Conservation (phyloP, 768 basidiomycete genomes). For the Suillus americanus region DNA sequence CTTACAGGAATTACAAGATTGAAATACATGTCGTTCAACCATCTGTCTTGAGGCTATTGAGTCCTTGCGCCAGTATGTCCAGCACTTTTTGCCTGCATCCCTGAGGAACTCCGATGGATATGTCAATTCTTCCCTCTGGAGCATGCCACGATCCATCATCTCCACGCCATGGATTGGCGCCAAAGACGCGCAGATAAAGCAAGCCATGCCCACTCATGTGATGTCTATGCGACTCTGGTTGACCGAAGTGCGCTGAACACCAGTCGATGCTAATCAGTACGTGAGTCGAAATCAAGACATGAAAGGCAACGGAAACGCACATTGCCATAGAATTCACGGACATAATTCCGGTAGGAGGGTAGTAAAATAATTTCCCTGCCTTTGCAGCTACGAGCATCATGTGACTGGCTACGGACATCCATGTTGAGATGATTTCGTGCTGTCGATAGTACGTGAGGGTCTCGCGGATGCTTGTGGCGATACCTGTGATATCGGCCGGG, state of each 20-base stretch:
- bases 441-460: conserved; percentile 15
- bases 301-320: conserved; percentile 12
- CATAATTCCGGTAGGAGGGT: conserved; percentile 9
- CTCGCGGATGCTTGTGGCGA: conserved; percentile 19
- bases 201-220: conserved; percentile 15
- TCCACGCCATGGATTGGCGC: conserved; percentile 22
- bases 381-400: conserved; percentile 21
- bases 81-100: conserved; percentile 19
- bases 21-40: background rate
- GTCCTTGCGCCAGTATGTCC: conserved; percentile 15
- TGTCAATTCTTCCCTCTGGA: conserved; percentile 17
- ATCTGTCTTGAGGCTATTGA: background rate
- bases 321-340: conserved; percentile 22
- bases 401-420: conserved; percentile 17
- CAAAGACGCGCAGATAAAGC: conserved; percentile 23
- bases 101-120: conserved; percentile 23
- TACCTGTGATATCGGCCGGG: conserved; percentile 16
- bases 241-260: conserved; percentile 21
- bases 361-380: conserved; percentile 13
- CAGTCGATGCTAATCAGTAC: conserved; percentile 19
- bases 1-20: background rate
- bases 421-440: conserved; percentile 17
- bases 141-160: conserved; percentile 13
- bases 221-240: conserved; percentile 15
- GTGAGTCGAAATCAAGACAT: background rate